Evolutionary conservation across 495 filamentous ascomycete species (phyloP).

Genomic region (Venustampulla echinocandica): DNA sequence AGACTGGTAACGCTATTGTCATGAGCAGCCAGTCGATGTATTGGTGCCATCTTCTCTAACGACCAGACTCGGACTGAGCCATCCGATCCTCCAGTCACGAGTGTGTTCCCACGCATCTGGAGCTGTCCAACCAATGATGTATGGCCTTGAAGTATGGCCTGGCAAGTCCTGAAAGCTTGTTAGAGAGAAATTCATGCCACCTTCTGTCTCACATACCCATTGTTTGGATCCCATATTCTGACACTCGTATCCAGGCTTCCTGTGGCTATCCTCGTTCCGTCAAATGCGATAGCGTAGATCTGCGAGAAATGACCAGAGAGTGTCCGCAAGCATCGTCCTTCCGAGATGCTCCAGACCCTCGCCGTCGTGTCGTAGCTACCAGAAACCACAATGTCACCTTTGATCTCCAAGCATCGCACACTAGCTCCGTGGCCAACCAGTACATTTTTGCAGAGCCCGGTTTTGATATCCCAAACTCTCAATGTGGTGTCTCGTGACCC

Average conservation of each 20-base stretch:
- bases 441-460: conserved; percentile 82
- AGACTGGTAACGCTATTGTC: conserved; percentile 97
- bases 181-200: conserved; percentile 1
- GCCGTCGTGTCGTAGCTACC: conserved; percentile 97
- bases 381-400: conserved; percentile 90
- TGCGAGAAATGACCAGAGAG: conserved; percentile 96
- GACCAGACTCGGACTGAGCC: conserved; percentile 96
- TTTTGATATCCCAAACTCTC: conserved; percentile 86
- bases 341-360: conserved; percentile 92
- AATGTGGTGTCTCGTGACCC: conserved; percentile 93
- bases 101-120: conserved; percentile 86
- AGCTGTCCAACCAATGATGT: conserved; percentile 96
- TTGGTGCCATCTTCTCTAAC: conserved; percentile 74
- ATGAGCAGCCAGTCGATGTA: conserved; percentile 92
- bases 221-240: conserved; percentile 88
- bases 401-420: conserved; percentile 90
- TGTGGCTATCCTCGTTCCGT: conserved; percentile 87
- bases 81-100: conserved; percentile 94
- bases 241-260: conserved; percentile 96
- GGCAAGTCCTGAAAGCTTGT: conserved; percentile 20
- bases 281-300: conserved; percentile 97
- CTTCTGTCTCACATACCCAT: conserved; percentile 52
- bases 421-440: conserved; percentile 94
- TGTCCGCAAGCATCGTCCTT: conserved; percentile 82
- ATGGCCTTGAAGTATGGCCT: conserved; percentile 92